phyloP scores from a whole-genome alignment of 2,329 filamentous ascomycete species.

The Fusarium sp. region DNA sequence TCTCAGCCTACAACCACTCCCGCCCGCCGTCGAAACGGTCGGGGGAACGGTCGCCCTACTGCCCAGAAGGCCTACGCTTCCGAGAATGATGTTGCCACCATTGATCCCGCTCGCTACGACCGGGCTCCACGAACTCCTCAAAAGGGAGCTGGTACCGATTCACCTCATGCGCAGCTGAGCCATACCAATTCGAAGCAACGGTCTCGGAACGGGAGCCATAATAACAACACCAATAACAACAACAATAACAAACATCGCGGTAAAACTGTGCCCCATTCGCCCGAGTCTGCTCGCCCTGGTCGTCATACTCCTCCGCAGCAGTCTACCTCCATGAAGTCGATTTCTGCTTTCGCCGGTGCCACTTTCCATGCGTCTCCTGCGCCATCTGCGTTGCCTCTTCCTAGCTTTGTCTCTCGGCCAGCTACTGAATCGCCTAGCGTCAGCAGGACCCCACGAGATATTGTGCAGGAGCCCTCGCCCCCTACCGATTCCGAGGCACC shows the following conservation, averaged over 20 bases:
- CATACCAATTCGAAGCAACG: slow-evolving; percentile 50
- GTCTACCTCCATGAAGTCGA: slow-evolving; percentile 60
- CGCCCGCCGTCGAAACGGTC: slow-evolving; percentile 57
- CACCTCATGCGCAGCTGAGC: slow-evolving; percentile 51
- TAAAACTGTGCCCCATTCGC: slow-evolving; percentile 55
- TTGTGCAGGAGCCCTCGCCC: slow-evolving; percentile 61
- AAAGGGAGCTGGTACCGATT: slow-evolving; percentile 56
- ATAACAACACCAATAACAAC: slow-evolving; percentile 29
- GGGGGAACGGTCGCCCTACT: slow-evolving; percentile 57
- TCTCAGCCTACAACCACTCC: slow-evolving; percentile 54
- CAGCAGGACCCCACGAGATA: slow-evolving; percentile 54
- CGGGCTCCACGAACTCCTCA: slow-evolving; percentile 62
- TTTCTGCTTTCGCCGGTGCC: slow-evolving; percentile 85
- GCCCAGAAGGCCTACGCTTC: slow-evolving; percentile 70
- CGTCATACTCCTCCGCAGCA: slow-evolving; percentile 60
- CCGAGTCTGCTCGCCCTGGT: slow-evolving; percentile 57
- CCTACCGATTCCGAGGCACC: slow-evolving; percentile 67
- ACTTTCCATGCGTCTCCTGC: slow-evolving; percentile 97
- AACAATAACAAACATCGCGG: slow-evolving; percentile 53
- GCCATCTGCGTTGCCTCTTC: slow-evolving; percentile 88
- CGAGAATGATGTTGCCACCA: slow-evolving; percentile 63
- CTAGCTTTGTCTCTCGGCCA: slow-evolving; percentile 85
- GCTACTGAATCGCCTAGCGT: slow-evolving; percentile 72
- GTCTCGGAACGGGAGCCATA: slow-evolving; percentile 42
- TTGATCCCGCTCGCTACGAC: slow-evolving; percentile 53